phyloP scores from a whole-genome alignment of 1,139 yeast genomes.

The Protomyces pachydermus region DNA sequence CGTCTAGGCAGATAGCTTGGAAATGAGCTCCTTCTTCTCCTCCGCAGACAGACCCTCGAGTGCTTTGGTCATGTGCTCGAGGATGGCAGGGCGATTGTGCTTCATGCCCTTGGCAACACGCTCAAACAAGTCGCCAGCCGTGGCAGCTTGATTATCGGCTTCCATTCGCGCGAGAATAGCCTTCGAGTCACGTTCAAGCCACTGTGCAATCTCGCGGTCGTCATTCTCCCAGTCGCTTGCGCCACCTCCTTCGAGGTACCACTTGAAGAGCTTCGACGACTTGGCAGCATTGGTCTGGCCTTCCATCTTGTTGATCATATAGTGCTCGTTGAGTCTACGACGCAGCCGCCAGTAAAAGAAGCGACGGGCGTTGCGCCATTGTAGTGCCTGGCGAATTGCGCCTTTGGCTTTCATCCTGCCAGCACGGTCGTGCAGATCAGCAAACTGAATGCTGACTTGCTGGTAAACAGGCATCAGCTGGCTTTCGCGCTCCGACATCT shows the following conservation, averaged over 20 bases:
- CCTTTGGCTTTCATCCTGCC: conserved; percentile 97
- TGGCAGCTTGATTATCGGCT: conserved; percentile 30
- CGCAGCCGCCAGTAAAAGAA: conserved; percentile 98
- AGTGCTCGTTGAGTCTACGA: conserved; percentile 91
- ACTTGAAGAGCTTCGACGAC: conserved; percentile 20
- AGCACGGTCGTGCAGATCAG: conserved; percentile 94
- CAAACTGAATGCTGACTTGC: conserved; percentile 91
- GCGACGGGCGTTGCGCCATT: conserved; percentile 85
- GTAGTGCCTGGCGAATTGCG: conserved; percentile 73
- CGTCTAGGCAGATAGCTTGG: not conserved
- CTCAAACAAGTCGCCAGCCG: conserved; percentile 20
- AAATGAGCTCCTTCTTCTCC: conserved; percentile 20
- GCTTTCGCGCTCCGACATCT: conserved; percentile 74
- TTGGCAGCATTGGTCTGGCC: conserved; percentile 12
- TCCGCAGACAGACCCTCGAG: conserved; percentile 24
- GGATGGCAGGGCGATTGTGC: conserved; percentile 12
- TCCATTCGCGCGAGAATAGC: conserved; percentile 28
- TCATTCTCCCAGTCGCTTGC: conserved; percentile 26
- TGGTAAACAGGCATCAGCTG: conserved; percentile 78
- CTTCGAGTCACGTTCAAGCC: conserved; percentile 27
- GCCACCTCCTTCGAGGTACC: conserved; percentile 22
- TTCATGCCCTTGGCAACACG: conserved; percentile 15
- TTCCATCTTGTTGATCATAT: conserved; percentile 65
- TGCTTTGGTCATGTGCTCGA: conserved; percentile 20
- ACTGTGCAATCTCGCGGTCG: conserved; percentile 28